Evolutionary conservation across 202 grass and related monocot species (phyloP).

Genomic region (Schoenoplectus tabernaemontani): DNA sequence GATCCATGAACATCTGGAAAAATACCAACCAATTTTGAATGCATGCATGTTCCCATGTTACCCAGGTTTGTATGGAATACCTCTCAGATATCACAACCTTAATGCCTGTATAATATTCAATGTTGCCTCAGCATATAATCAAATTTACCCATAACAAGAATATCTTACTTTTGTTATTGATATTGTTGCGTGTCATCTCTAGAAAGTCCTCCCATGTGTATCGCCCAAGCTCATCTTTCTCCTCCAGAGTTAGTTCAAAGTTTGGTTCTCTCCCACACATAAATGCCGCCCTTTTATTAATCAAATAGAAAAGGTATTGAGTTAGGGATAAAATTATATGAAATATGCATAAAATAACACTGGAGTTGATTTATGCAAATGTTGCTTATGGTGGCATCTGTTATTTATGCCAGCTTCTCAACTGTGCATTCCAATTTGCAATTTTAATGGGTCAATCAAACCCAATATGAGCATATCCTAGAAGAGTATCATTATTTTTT

Average conservation of each 20-base stretch:
- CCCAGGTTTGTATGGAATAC: not conserved
- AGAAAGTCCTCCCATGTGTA: slow-evolving; percentile 86
- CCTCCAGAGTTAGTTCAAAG: slow-evolving; percentile 66
- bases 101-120: not conserved
- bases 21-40: not conserved
- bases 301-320: not conserved
- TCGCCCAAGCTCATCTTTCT: slow-evolving; percentile 64
- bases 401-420: not conserved
- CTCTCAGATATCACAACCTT: not conserved
- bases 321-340: not conserved
- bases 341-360: not conserved
- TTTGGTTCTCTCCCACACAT: slow-evolving; percentile 99
- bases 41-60: not conserved
- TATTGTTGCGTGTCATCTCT: slow-evolving; percentile 66
- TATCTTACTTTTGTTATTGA: slow-evolving; percentile 89
- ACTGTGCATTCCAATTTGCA: not conserved
- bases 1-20: not conserved
- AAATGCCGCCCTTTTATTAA: slow-evolving; percentile 71
- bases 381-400: not conserved
- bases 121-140: not conserved
- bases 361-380: not conserved
- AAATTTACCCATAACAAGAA: slow-evolving; percentile 5
- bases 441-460: not conserved
- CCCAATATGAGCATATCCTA: not conserved
- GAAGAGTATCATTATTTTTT: not conserved